Base-by-base conservation (phyloP, 2,329 filamentous ascomycete species). In the Calonectria pseudoturangicola region DNA sequence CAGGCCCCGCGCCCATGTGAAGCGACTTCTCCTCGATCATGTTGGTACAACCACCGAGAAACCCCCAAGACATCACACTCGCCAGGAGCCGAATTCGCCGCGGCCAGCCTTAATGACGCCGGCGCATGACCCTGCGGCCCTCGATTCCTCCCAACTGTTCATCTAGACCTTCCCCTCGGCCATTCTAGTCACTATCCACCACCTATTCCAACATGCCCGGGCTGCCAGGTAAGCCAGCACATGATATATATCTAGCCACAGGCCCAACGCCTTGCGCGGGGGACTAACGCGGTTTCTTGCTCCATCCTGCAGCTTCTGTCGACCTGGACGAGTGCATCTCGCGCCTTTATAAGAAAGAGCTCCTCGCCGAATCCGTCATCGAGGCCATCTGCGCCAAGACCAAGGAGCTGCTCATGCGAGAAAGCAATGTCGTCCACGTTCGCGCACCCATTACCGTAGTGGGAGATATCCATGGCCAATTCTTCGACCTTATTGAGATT, bases 331-430 rank as follows among this genome's bases (percentile, higher is more conserved):
- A 98, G 90, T 99, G 97, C 87, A 98, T 99, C 87, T 92, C 95
- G 83, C 94, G 96, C 78, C 91, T 99, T 67, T 98, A 98, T 87
- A 96, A 97, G 83, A 98, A 98, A 84, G 97, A 98, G 85, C 91
- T 99, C 73, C 92, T 99, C 72, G 96, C 97, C 81, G 97, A 99
- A 86, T 98, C 96, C 50, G 96, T 99, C 77, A 96, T 99, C 85
- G 97, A 99, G 87, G 97, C 97, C 81, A 96, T 99, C 92, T 99
- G 97, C 88, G 96, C 97, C 85, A 99, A 99, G 85, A 97, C 97
- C 27, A 99, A 99, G 84, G 97, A 99, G 88, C 89, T 99, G 79
- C 90, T 99, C 79, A 99, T 99, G 97, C 96, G 97, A 83, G 97
- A 99, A 91, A 98, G 96, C 90, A 99, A 99, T 86, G 97, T 99